Evolutionary conservation across 2,329 filamentous ascomycete genomes (phyloP).

Genomic region (Zopfia rhizophila): DNA sequence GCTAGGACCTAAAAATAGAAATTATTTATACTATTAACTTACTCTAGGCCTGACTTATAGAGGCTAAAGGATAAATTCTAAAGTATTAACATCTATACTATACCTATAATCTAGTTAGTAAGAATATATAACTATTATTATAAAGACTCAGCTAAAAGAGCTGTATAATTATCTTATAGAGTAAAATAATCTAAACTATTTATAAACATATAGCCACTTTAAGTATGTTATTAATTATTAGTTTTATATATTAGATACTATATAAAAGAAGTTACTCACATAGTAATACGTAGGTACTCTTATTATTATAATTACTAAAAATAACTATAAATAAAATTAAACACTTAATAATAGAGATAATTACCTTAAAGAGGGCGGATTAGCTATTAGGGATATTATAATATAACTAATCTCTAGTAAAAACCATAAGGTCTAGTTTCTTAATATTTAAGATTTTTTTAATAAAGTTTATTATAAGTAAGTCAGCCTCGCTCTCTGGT

Average conservation of each 20-base stretch:
- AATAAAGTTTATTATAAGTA: conserved; percentile 87
- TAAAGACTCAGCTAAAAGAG: no score
- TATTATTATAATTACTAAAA: conserved; percentile 95
- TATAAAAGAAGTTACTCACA: conserved; percentile 25
- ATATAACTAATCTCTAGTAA: conserved; percentile 92
- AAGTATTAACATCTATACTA: conserved; percentile 29
- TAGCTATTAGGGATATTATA: conserved; percentile 84
- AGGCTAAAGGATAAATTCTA: conserved; percentile 78
- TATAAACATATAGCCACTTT: neutral
- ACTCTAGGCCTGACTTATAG: conserved; percentile 79
- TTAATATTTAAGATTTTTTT: conserved; percentile 83
- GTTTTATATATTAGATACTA: no score
- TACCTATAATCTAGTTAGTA: conserved; percentile 25
- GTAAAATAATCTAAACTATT: conserved; percentile 7
- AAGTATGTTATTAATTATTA: conserved; percentile 3
- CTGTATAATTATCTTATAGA: conserved; percentile 10
- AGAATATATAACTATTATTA: conserved; percentile 11
- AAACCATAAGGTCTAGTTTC: conserved; percentile 85
- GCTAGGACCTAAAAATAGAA: conserved; percentile 90
- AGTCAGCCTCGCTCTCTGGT: conserved; percentile 87
- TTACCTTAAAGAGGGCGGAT: conserved; percentile 86
- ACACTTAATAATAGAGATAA: conserved; percentile 80
- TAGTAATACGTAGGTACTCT: conserved; percentile 60
- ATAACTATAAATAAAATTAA: conserved; percentile 90
- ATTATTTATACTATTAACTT: conserved; percentile 91